These are phyloP conservation scores for Aspergillus novofumigatus DNA, from an alignment of 2,329 filamentous ascomycete genomes.

Conservation along the genomic window DNA sequence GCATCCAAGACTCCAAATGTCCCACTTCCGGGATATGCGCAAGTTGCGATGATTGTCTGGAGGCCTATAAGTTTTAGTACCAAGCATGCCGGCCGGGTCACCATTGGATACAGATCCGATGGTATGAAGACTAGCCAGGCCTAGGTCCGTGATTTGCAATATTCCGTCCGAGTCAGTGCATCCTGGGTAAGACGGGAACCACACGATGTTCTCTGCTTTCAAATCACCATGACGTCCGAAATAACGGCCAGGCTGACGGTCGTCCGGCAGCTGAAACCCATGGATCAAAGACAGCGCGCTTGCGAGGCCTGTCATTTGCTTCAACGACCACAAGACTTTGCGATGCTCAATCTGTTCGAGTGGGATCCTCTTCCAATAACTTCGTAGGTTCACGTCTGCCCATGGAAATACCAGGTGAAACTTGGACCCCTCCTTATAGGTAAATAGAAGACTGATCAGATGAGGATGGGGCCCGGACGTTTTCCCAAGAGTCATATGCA, in stretches of 20 bases:
- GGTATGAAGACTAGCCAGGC: constrained; percentile 31
- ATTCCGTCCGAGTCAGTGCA: constrained; percentile 9
- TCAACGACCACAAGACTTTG: constrained; percentile 22
- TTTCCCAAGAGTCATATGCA: neutral
- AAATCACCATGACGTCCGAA: constrained; percentile 35
- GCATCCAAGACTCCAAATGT: constrained; percentile 36
- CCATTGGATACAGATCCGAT: constrained; percentile 27
- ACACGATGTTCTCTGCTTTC: constrained; percentile 38
- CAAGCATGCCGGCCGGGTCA: constrained; percentile 13
- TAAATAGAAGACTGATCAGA: constrained; percentile 26
- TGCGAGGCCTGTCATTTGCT: constrained; percentile 27
- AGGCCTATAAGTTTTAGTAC: constrained; percentile 33
- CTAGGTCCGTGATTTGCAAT: constrained; percentile 34
- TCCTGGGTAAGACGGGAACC: constrained; percentile 11
- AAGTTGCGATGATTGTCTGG: constrained; percentile 33
- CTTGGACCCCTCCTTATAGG: constrained; percentile 15
- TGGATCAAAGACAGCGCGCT: constrained; percentile 22
- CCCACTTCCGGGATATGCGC: constrained; percentile 1
- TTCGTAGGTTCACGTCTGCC: constrained; percentile 20
- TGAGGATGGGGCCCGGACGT: constrained; percentile 8
- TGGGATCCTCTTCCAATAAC: constrained; percentile 20
- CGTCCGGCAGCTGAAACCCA: constrained; percentile 8
- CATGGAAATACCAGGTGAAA: constrained; percentile 29
- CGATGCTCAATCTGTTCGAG: constrained; percentile 8
- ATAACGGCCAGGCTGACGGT: neutral